Evolutionary conservation across 176 grass and related monocot genomes (phyloP).

Genomic region (Elaeis guineensis): DNA sequence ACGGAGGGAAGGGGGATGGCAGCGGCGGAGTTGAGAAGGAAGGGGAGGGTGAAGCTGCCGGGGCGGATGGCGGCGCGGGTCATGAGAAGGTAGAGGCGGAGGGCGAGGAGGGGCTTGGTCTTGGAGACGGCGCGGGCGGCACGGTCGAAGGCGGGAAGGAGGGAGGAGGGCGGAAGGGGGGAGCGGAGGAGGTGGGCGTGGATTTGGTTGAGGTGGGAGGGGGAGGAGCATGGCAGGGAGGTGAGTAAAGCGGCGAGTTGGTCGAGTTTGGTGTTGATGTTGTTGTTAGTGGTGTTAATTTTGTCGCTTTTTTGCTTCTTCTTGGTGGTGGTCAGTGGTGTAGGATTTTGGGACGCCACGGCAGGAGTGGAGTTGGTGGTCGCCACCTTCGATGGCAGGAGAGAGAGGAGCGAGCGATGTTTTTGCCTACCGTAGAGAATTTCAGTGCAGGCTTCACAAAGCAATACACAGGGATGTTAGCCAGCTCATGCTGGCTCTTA

Average conservation of each 20-base stretch:
- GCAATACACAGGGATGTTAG: too few species aligned
- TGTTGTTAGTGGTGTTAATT: too few species aligned
- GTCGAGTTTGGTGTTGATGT: too few species aligned
- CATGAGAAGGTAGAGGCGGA: constrained; percentile 46
- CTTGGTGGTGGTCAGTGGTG: too few species aligned
- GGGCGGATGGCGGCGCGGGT: constrained; percentile 36
- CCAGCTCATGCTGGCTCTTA: too few species aligned
- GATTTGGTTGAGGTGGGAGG: constrained; percentile 19
- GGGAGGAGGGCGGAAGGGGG: constrained; percentile 2
- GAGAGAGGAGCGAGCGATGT: too few species aligned
- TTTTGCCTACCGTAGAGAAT: too few species aligned
- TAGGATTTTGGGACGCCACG: too few species aligned
- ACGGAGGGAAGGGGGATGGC: constrained; percentile 24
- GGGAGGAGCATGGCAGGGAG: constrained; percentile 20
- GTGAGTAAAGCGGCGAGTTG: constrained; percentile 23
- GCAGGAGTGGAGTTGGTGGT: too few species aligned
- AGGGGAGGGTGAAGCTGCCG: constrained; percentile 55
- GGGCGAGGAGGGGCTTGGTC: constrained; percentile 27
- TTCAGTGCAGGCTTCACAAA: too few species aligned
- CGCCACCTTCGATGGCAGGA: too few species aligned
- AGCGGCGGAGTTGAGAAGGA: constrained; percentile 57
- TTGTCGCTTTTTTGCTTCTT: too few species aligned
- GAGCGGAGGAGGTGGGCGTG: constrained; percentile 43
- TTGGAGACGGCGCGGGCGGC: constrained; percentile 42
- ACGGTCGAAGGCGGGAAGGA: constrained; percentile 28